A percentile compares a stretch with the other conserved stretches of the same genome.
These are phyloP conservation scores for Hypoxylon sp. DNA, from an alignment of 2,329 filamentous ascomycete species.

Conservation along the genomic window DNA sequence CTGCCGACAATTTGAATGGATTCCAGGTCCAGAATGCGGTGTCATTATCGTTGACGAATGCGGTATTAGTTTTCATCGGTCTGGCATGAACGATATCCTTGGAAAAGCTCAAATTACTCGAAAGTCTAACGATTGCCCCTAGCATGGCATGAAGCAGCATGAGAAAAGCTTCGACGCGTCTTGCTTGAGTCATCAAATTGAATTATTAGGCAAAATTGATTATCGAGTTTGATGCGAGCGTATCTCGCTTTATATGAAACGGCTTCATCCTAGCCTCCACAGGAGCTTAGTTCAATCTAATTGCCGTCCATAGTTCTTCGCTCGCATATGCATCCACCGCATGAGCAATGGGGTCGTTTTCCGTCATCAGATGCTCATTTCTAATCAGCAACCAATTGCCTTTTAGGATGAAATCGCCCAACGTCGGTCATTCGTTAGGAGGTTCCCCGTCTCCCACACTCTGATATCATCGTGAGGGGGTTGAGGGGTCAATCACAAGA, in stretches of 20 bases:
- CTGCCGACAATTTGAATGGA: background rate
- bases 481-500: slow-evolving; percentile 48
- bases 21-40: background rate
- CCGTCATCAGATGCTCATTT: slow-evolving; percentile 35
- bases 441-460: slow-evolving; percentile 32
- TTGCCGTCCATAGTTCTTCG: slow-evolving; percentile 3
- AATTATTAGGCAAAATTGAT: background rate
- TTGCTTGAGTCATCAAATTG: background rate
- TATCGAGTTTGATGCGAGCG: background rate
- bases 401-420: slow-evolving; percentile 26
- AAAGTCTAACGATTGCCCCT: background rate
- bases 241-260: background rate
- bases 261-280: background rate
- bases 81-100: background rate
- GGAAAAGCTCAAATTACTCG: background rate
- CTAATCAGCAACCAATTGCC: slow-evolving; percentile 29
- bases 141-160: slow-evolving; percentile 1
- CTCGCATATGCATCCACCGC: background rate
- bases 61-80: background rate
- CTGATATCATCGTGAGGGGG: slow-evolving; percentile 52
- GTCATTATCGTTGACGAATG: background rate
- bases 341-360: background rate
- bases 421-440: slow-evolving; percentile 40
- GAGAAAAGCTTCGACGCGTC: background rate
- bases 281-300: background rate